Evolutionary conservation across 352 stramenopile genomes (phyloP).

Genomic region (Phytophthora hibernalis): DNA sequence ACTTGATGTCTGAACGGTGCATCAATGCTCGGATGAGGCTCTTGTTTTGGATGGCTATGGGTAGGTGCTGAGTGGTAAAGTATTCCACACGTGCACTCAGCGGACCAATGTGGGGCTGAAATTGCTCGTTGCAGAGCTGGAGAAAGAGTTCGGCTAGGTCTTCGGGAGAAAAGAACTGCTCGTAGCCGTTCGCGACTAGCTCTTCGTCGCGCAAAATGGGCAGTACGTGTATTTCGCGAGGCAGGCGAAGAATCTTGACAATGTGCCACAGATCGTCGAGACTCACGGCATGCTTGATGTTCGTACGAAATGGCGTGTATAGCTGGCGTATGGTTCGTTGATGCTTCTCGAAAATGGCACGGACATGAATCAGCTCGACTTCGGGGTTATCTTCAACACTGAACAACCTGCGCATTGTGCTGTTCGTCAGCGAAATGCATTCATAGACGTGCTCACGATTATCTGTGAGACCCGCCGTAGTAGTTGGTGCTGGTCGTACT

Average conservation of each 20-base stretch:
- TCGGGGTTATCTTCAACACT: constrained; percentile 61
- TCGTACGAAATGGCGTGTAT: constrained; percentile 54
- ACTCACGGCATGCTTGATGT: constrained; percentile 54
- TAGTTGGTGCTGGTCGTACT: neutral
- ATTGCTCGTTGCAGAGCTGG: constrained; percentile 83
- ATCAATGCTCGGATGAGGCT: constrained; percentile 66
- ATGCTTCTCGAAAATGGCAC: constrained; percentile 56
- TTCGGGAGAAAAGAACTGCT: constrained; percentile 68
- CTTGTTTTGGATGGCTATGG: constrained; percentile 55
- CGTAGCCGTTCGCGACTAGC: constrained; percentile 43
- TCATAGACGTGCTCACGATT: constrained; percentile 61
- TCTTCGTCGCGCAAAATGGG: constrained; percentile 66
- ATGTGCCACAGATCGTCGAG: constrained; percentile 78
- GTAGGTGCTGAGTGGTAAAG: constrained; percentile 60
- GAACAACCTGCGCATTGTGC: constrained; percentile 61
- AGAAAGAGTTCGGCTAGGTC: constrained; percentile 72
- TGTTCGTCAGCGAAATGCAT: constrained; percentile 66
- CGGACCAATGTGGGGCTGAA: constrained; percentile 54
- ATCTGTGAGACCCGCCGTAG: constrained; percentile 27
- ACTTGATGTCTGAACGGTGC: constrained; percentile 62
- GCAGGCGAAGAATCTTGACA: constrained; percentile 66
- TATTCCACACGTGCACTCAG: constrained; percentile 72
- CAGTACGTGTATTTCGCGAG: constrained; percentile 66
- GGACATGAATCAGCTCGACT: constrained; percentile 54
- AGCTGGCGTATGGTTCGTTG: constrained; percentile 61